Conservation (phyloP, 495 filamentous ascomycete species). For the Aspergillus panamensis region DNA sequence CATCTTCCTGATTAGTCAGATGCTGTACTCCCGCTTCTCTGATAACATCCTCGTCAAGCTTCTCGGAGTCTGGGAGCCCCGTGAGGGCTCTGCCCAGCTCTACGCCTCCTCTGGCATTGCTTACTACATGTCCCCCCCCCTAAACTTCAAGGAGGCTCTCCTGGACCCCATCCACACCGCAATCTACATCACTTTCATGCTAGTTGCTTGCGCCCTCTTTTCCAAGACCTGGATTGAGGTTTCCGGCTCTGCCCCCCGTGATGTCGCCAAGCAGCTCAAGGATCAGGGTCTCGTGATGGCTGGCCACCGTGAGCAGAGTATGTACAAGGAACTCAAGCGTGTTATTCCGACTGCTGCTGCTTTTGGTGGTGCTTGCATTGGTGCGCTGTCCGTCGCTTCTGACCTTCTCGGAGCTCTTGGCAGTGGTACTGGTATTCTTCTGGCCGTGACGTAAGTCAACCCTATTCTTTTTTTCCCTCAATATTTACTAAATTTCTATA, state of each 20-base stretch:
- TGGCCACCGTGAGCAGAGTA: constrained; percentile 98
- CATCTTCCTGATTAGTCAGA: constrained; percentile 97
- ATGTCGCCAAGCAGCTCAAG: constrained; percentile 99
- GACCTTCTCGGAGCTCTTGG: constrained; percentile 96
- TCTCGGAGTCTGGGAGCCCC: constrained; percentile 97
- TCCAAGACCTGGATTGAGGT: constrained; percentile 99
- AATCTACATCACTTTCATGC: constrained; percentile 95
- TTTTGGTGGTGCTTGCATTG: constrained; percentile 99
- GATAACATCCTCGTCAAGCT: constrained; percentile 97
- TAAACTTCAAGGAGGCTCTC: constrained; percentile 95
- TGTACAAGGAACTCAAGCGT: constrained; percentile 99
- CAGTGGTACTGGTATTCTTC: constrained; percentile 93
- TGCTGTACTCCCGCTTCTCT: constrained; percentile 97
- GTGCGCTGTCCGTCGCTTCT: constrained; percentile 89
- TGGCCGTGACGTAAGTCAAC: constrained; percentile 92
- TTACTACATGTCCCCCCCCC: constrained; percentile 98
- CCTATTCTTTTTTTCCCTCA: constrained; percentile 2
- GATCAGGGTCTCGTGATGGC: constrained; percentile 99
- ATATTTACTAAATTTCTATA: constrained; percentile 20
- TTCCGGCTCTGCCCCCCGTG: constrained; percentile 92
- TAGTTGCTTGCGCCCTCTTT: constrained; percentile 95
- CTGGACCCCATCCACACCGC: constrained; percentile 95
- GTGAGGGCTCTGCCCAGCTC: constrained; percentile 93
- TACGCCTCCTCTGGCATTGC: constrained; percentile 87
- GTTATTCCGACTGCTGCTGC: constrained; percentile 98